A percentile compares a stretch with the other conserved stretches of the same genome.
phyloP scores from a whole-genome alignment of 2,329 filamentous ascomycete genomes.

The Pseudofabraea citricarpa region DNA sequence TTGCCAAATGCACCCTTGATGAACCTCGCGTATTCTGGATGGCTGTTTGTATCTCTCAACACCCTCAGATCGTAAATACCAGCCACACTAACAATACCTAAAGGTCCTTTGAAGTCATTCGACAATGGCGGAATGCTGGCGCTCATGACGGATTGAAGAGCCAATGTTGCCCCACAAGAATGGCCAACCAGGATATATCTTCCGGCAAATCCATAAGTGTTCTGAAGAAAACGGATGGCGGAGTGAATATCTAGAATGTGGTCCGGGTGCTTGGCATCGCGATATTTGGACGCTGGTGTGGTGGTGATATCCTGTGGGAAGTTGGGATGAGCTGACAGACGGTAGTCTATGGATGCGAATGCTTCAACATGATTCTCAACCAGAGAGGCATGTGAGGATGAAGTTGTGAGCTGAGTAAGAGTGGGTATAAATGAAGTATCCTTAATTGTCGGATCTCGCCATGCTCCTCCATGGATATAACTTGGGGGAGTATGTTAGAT shows the following conservation, averaged over 20 bases:
- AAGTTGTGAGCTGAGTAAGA: constrained; percentile 39
- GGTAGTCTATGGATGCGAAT: constrained; percentile 61
- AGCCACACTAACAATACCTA: constrained; percentile 52
- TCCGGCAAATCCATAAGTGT: constrained; percentile 37
- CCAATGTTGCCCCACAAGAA: constrained; percentile 59
- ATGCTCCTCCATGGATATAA: constrained; percentile 54
- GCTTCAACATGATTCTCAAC: constrained; percentile 42
- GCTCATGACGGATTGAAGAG: constrained; percentile 45
- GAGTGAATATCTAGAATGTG: constrained; percentile 53
- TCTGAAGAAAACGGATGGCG: constrained; percentile 45
- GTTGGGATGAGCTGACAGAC: constrained; percentile 51
- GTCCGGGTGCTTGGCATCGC: constrained; percentile 51
- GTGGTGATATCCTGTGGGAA: constrained; percentile 30
- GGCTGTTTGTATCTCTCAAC: constrained; percentile 11
- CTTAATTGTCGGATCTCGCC: constrained; percentile 46
- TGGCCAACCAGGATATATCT: constrained; percentile 57
- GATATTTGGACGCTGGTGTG: constrained; percentile 12
- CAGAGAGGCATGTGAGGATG: constrained; percentile 26
- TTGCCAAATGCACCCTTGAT: constrained; percentile 38
- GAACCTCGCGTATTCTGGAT: constrained; percentile 17
- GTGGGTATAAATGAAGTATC: constrained; percentile 31
- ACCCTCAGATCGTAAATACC: constrained; percentile 60
- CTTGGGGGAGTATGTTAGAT: not conserved
- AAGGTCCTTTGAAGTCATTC: constrained; percentile 33
- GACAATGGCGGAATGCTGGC: constrained; percentile 4